phyloP scores from a whole-genome alignment of 805 yeast species.

The Blastobotrys parvus region DNA sequence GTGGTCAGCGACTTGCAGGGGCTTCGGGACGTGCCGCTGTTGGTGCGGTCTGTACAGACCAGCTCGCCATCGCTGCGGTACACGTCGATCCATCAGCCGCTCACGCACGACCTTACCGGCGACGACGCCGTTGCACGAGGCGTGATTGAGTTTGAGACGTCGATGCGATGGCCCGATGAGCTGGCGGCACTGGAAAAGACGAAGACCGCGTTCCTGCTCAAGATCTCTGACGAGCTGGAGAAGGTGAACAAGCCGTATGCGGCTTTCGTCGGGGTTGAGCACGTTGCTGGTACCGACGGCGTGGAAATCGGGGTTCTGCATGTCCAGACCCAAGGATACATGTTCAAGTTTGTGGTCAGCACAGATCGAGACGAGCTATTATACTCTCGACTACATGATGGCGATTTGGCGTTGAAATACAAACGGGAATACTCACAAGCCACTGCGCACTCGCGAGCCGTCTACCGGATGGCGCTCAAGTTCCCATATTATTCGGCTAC shows the following conservation, averaged over 20 bases:
- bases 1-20: constrained; percentile 40
- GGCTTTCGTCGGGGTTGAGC: constrained; percentile 58
- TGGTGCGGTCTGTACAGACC: constrained; percentile 64
- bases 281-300: constrained; percentile 21
- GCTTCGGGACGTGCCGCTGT: constrained; percentile 53
- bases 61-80: constrained; percentile 67
- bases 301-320: constrained; percentile 26
- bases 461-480: constrained; percentile 60
- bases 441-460: constrained; percentile 73
- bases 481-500: constrained; percentile 70
- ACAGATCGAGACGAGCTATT: constrained; percentile 79
- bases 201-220: constrained; percentile 80
- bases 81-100: constrained; percentile 71
- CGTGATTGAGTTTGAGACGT: constrained; percentile 78
- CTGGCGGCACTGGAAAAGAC: constrained; percentile 75
- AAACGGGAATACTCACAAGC: constrained; percentile 52
- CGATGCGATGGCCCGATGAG: constrained; percentile 95
- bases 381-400: constrained; percentile 46
- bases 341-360: constrained; percentile 65
- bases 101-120: constrained; percentile 45
- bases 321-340: constrained; percentile 78
- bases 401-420: constrained; percentile 10
- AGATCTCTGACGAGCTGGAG: constrained; percentile 44
- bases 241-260: constrained; percentile 39
- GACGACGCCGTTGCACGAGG: constrained; percentile 54